Percentiles rank a stretch among this genome's conserved stretches.
Evolutionary conservation across 345 rosid genomes (phyloP).

Genomic region (Salix arbutifolia): DNA sequence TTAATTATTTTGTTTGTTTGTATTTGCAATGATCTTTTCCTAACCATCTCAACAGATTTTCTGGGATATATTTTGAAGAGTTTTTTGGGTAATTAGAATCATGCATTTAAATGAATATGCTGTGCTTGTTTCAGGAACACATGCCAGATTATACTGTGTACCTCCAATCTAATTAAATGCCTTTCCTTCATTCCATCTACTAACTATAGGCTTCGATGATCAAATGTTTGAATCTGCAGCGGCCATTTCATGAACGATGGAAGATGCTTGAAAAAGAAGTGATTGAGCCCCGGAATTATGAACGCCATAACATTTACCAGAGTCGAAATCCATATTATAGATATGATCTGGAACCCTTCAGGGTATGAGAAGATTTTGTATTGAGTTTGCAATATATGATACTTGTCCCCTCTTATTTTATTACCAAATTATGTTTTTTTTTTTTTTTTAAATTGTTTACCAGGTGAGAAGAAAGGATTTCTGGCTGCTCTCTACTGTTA

Average conservation of each 20-base stretch:
- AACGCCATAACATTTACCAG: constrained; percentile 60
- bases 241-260: constrained; percentile 96
- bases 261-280: constrained; percentile 94
- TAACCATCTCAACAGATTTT: neutral
- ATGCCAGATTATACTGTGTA: neutral
- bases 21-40: neutral
- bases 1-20: neutral
- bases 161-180: neutral
- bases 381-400: neutral
- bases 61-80: neutral
- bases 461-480: constrained; percentile 98
- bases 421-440: constrained; percentile 16
- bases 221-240: constrained; percentile 48
- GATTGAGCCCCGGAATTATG: constrained; percentile 87
- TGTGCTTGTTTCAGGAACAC: neutral
- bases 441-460: constrained; percentile 3
- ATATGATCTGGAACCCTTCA: constrained; percentile 92
- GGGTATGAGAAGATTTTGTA: constrained; percentile 50
- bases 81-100: neutral
- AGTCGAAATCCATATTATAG: constrained; percentile 71
- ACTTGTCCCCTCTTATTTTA: neutral
- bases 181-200: constrained; percentile 11
- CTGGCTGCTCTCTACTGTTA: constrained; percentile 91
- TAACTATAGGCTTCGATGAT: constrained; percentile 11
- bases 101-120: neutral